phyloP scores from a whole-genome alignment of 768 basidiomycete species.

The Leccinum pellstonianum region DNA sequence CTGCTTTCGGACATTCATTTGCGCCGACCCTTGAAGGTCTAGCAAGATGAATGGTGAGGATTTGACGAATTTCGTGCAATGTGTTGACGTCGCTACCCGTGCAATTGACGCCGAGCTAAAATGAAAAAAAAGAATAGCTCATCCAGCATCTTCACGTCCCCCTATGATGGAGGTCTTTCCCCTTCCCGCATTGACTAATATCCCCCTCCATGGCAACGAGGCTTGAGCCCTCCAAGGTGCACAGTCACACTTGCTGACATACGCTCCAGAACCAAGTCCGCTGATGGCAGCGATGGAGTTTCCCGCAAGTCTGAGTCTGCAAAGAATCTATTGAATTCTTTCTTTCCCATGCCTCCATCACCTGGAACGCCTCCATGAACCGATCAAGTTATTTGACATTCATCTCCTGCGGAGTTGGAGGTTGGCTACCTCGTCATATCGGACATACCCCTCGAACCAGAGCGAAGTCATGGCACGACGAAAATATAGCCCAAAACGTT shows the following conservation, averaged over 20 bases:
- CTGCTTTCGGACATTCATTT: background rate
- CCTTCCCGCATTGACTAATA: background rate
- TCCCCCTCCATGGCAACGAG: background rate
- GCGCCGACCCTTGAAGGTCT: background rate
- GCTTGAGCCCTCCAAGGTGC: background rate
- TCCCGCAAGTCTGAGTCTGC: no score
- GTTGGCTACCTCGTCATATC: background rate
- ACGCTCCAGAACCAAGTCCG: background rate
- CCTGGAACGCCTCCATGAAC: background rate
- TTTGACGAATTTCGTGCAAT: background rate
- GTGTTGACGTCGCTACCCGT: no score
- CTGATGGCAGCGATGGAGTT: background rate
- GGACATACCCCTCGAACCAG: background rate
- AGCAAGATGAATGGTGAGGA: no score
- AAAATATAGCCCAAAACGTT: background rate
- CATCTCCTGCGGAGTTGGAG: background rate
- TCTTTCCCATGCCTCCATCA: background rate
- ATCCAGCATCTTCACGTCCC: background rate
- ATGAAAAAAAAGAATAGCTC: background rate
- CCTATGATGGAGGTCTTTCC: background rate
- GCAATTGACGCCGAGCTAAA: no score
- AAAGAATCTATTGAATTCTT: background rate
- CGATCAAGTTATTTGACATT: background rate
- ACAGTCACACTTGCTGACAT: background rate
- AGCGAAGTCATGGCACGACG: background rate